Evolutionary conservation across 2,329 filamentous ascomycete species (phyloP), one percentile per base, ranked within the genome.

Genomic region (Pseudocercospora musae): DNA sequence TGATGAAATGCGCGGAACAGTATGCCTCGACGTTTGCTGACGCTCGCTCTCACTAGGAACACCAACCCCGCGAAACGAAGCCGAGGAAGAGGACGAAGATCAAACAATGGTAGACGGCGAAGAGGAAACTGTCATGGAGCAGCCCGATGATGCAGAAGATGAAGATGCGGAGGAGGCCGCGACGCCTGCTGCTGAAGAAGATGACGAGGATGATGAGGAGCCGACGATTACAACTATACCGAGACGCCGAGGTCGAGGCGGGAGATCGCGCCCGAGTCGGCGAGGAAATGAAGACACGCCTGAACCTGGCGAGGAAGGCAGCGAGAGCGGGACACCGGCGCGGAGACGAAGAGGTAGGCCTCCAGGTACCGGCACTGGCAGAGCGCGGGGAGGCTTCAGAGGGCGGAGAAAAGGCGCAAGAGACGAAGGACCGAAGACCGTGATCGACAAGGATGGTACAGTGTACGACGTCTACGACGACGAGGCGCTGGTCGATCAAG

Each of bases 371-470:
- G 65, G 63, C 4, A 60, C 59, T 6, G 67, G 64, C 8, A 62
- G 72, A 55, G 78, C 78, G 33, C 75, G 81, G 59, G 84, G 83
- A 57, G 87, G 86, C 20, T 79, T 91, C 64, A 92, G 92, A 87
- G 86, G 91, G 80, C 76, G 91, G 78, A 69, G 88, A 79, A 88
- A 89, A 60, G 88, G 88, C 42, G 85, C 88, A 4, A 86, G 88
- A 13, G 88, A 89, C 42, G 91, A 93, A 72, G 87, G 91, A 54
- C 91, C 88, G 1, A 87, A 92, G 72, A 90, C 96, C 64, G 87
- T 92, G 4, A 89, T 96, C 63, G 95, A 98, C 77, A 96, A 96
- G 73, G 92, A 97, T 71, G 95, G 95, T 57, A 96, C 92, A 62
- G 87, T 92, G 78, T 89, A 94, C 78, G 90, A 95, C 72, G 94